Percentiles rank a stretch among this genome's conserved stretches.
Evolutionary conservation across 192 early-diverging fungal genomes (phyloP).

Genomic region (Coemansia sp.): DNA sequence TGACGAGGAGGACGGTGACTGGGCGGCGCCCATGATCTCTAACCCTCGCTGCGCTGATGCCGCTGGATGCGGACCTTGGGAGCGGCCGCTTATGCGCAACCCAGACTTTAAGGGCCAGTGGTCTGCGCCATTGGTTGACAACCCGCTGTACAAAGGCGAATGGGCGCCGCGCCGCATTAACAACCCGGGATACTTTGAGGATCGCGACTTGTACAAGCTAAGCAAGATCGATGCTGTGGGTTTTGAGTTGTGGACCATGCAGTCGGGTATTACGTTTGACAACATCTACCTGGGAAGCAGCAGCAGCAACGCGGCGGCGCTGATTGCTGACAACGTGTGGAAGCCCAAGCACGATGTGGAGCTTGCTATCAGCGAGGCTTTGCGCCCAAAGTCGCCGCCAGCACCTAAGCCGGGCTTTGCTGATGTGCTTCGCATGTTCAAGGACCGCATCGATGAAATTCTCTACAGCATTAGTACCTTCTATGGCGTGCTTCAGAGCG

Average conservation of each 20-base stretch:
- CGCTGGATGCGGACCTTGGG: constrained; percentile 79
- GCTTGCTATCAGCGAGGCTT: constrained; percentile 35
- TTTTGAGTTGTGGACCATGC: constrained; percentile 95
- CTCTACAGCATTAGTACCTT: constrained; percentile 24
- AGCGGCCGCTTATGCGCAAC: constrained; percentile 76
- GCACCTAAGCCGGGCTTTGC: constrained; percentile 12
- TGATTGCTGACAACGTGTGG: constrained; percentile 77
- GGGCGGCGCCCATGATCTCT: constrained; percentile 69
- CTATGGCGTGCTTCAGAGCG: constrained; percentile 11
- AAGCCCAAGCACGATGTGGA: constrained; percentile 73
- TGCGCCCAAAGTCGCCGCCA: constrained; percentile 28
- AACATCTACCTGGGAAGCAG: constrained; percentile 87
- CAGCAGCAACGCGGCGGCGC: constrained; percentile 63
- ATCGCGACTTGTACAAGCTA: constrained; percentile 73
- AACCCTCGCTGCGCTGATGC: constrained; percentile 80
- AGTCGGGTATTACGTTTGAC: constrained; percentile 82
- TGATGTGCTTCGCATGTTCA: constrained; percentile 23
- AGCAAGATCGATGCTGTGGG: constrained; percentile 79
- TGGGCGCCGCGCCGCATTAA: constrained; percentile 83
- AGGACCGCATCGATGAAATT: constrained; percentile 30
- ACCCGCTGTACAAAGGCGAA: constrained; percentile 89
- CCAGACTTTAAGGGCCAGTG: constrained; percentile 90
- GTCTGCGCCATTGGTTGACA: constrained; percentile 80
- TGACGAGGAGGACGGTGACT: constrained; percentile 93
- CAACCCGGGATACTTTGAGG: constrained; percentile 87